A percentile compares a stretch with the other conserved stretches of the same genome.
Conservation (phyloP, 345 rosid genomes). For the Sonneratia caseolaris region DNA sequence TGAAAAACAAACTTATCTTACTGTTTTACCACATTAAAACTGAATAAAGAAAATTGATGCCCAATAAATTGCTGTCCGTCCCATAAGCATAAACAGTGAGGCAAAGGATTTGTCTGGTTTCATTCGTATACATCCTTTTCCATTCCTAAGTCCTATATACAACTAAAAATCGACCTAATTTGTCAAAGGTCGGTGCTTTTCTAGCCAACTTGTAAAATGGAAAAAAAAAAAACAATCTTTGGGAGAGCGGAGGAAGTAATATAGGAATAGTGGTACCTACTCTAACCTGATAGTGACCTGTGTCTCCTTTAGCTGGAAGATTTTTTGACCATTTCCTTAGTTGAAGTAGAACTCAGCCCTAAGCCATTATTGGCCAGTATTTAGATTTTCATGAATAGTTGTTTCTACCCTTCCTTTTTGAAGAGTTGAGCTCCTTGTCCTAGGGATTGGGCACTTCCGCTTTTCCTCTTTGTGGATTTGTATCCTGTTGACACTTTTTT, state of each 20-base stretch:
- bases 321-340: not conserved
- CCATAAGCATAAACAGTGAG: not conserved
- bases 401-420: not conserved
- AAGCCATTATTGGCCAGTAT: not conserved
- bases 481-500: not conserved
- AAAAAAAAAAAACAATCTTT: too few relatives aligned
- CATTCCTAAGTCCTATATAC: not conserved
- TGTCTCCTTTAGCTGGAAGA: not conserved
- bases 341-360: not conserved
- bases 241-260: not conserved
- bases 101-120: not conserved
- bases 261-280: not conserved
- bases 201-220: not conserved
- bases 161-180: not conserved
- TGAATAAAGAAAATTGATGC: not conserved
- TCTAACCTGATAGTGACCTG: not conserved
- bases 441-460: not conserved
- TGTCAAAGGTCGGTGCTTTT: not conserved
- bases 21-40: not conserved
- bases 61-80: not conserved
- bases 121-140: not conserved
- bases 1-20: not conserved
- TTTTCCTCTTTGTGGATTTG: not conserved
- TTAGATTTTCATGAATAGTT: not conserved
- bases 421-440: not conserved